phyloP scores from a whole-genome alignment of 768 basidiomycete species.

The Polyporus arcularius region DNA sequence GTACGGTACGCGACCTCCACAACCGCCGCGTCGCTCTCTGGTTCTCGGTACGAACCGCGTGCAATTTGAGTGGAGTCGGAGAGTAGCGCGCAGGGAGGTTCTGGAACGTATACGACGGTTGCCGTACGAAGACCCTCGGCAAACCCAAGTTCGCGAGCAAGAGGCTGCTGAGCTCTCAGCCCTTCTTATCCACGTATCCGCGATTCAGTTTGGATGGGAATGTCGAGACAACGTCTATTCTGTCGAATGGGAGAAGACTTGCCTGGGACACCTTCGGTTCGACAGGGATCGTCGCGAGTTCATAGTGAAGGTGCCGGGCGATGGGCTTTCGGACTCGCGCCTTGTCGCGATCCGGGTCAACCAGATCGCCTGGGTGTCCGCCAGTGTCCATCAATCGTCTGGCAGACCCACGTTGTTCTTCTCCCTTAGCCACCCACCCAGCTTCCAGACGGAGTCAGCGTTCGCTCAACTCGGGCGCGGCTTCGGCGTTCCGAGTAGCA shows the following conservation, averaged over 20 bases:
- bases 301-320: conserved; percentile 35
- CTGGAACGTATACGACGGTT: conserved; percentile 34
- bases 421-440: conserved; percentile 42
- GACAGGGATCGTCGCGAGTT: conserved; percentile 49
- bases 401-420: conserved; percentile 41
- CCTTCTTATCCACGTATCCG: conserved; percentile 32
- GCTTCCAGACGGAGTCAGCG: conserved; percentile 33
- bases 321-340: conserved; percentile 16
- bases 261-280: conserved; percentile 36
- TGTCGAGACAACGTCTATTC: conserved; percentile 62
- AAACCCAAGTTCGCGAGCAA: conserved; percentile 36
- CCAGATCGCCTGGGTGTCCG: conserved; percentile 43
- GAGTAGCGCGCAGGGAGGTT: conserved; percentile 26
- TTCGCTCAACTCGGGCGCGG: neutral
- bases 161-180: conserved; percentile 33
- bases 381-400: conserved; percentile 30
- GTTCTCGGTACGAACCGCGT: conserved; percentile 38
- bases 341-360: conserved; percentile 47
- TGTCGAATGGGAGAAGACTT: conserved; percentile 52
- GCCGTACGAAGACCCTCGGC: conserved; percentile 46
- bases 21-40: neutral
- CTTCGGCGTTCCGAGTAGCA: neutral
- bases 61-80: conserved; percentile 23
- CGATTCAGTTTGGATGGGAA: conserved; percentile 62
- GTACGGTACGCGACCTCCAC: conserved; percentile 34